Base-by-base conservation (phyloP, 2,329 filamentous ascomycete species). In the Helotiales sp. region DNA sequence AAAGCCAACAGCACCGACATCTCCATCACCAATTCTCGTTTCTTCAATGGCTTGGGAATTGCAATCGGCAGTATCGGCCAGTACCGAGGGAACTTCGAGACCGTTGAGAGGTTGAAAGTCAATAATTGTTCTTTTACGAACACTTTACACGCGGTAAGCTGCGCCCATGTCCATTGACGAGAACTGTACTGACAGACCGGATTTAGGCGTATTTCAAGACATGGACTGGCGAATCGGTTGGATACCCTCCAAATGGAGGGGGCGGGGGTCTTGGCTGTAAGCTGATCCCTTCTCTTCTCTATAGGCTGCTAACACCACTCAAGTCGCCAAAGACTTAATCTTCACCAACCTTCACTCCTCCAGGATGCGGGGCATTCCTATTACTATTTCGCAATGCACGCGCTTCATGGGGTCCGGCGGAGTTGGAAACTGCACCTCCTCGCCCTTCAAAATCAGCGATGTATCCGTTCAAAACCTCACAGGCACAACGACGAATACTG, bases 11-110 rank as follows among this genome's bases (percentile, higher is more conserved):
- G 81, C 49, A 87, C 82, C 20, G 84, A 87, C 70, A 85, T 89
- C 55, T 73, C 75, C 30, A 79, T 88, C 65, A 79, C 80, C 26
- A 80, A 88, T 73, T 81, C 77, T 59, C 79, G 77, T 3, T 86
- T 87, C 74, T 79, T 81, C 66, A 79, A 80, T 45, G 85, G 85
- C 1, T 78, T 82, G 3, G 85, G 85, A 2, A 77, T 88, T 20
- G 85, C 87, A 1, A 80, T 89, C n/a, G 87, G 86, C 1, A 85
- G 82, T 32, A 84, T 89, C 49, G 86, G 84, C 0, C 86, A 88
- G 75, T 87, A 86, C 67, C 76, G 81, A 0, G 81, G 77, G 8
- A 68, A 74, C 1, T 82, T 79, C 65, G 85, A 88, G 70, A 81
- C 79, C 10, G 79, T 89, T 13, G 80, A 85, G 71, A 80, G 82